Evolutionary conservation across 2,329 filamentous ascomycete genomes (phyloP).

Genomic region (Pseudopyricularia javanii): DNA sequence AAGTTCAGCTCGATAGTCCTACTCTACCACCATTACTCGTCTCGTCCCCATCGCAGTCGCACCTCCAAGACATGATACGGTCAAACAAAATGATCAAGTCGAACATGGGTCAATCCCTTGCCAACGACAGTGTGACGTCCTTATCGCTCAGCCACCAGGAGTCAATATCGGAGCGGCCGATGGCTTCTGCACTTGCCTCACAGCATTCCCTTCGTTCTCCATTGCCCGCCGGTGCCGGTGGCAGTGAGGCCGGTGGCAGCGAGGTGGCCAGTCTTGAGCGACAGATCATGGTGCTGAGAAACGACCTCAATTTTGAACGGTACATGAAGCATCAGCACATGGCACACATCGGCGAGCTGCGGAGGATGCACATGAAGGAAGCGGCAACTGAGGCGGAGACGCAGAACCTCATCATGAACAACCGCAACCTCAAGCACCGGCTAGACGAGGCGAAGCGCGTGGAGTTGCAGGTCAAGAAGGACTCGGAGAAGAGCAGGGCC

Average conservation of each 20-base stretch:
- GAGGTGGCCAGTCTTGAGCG: slow-evolving; percentile 50
- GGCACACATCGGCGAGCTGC: slow-evolving; percentile 67
- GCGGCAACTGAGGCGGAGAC: slow-evolving; percentile 72
- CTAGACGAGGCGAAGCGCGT: slow-evolving; percentile 61
- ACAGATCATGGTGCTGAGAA: slow-evolving; percentile 64
- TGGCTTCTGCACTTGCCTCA: background rate
- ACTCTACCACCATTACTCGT: slow-evolving; percentile 40
- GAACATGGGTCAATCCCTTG: slow-evolving; percentile 38
- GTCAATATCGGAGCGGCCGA: slow-evolving; percentile 23
- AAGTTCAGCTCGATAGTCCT: slow-evolving; percentile 46
- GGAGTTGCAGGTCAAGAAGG: slow-evolving; percentile 58
- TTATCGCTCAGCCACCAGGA: slow-evolving; percentile 39
- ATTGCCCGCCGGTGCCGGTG: background rate
- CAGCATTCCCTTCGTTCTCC: background rate
- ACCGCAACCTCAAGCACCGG: slow-evolving; percentile 59
- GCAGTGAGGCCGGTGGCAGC: slow-evolving; percentile 6
- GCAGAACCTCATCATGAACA: slow-evolving; percentile 67
- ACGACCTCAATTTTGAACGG: slow-evolving; percentile 72
- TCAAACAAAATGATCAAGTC: slow-evolving; percentile 47
- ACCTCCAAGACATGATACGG: slow-evolving; percentile 47
- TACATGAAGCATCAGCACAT: slow-evolving; percentile 78
- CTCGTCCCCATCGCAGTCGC: slow-evolving; percentile 37
- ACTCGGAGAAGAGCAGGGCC: slow-evolving; percentile 58
- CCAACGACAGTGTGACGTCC: slow-evolving; percentile 46
- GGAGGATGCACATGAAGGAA: slow-evolving; percentile 62